Conservation (phyloP, 805 yeast species). For the Candida tibetensis region DNA sequence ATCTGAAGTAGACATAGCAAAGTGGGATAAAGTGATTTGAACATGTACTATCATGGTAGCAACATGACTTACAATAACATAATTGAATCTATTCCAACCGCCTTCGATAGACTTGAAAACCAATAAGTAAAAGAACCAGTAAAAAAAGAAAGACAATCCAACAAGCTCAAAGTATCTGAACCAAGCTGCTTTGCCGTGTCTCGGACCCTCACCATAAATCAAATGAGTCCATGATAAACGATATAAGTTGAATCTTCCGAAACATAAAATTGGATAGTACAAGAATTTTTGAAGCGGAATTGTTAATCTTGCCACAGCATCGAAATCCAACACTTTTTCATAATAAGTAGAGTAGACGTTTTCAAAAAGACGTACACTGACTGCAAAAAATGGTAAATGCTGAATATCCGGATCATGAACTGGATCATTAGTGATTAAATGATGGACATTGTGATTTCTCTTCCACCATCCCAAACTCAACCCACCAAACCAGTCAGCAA, state of each 20-base stretch:
- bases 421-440: constrained; percentile 86
- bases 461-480: constrained; percentile 94
- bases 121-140: constrained; percentile 76
- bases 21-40: constrained; percentile 84
- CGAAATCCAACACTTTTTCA: constrained; percentile 65
- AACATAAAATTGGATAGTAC: constrained; percentile 75
- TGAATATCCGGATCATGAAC: constrained; percentile 94
- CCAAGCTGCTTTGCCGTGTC: constrained; percentile 82
- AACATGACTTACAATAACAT: constrained; percentile 69
- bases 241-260: constrained; percentile 85
- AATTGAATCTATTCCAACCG: constrained; percentile 52
- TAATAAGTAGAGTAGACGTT: constrained; percentile 78
- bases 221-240: constrained; percentile 78
- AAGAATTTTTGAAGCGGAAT: constrained; percentile 66
- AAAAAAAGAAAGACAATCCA: constrained; percentile 68
- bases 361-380: constrained; percentile 65
- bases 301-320: constrained; percentile 54
- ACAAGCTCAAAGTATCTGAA: constrained; percentile 72
- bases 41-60: constrained; percentile 92
- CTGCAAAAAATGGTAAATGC: constrained; percentile 89
- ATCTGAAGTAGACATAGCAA: constrained; percentile 91
- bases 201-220: constrained; percentile 73
- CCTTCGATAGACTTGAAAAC: constrained; percentile 52
- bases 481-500: constrained; percentile 86
- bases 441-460: constrained; percentile 90